phyloP scores from a whole-genome alignment of 108 stramenopile species.

The Chaetoceros muelleri region DNA sequence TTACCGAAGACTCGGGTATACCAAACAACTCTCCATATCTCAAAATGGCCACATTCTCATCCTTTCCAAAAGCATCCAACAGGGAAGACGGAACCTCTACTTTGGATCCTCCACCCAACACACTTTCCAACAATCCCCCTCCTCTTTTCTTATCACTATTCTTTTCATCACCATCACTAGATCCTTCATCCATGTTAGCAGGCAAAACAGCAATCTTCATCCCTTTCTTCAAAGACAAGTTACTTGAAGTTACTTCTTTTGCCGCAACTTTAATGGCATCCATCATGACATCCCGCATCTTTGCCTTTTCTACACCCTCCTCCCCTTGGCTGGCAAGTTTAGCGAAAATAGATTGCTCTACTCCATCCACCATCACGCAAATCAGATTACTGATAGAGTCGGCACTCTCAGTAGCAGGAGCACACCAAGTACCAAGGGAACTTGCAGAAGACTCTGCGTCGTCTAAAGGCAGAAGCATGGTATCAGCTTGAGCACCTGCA shows the following conservation, averaged over 20 bases:
- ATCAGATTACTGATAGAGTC: conserved; percentile 61
- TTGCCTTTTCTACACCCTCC: conserved; percentile 3
- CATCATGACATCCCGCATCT: conserved; percentile 15
- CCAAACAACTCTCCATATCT: conserved; percentile 73
- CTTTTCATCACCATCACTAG: conserved; percentile 18
- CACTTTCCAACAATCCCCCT: conserved; percentile 16
- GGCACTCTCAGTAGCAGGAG: conserved; percentile 25
- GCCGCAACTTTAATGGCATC: conserved; percentile 52
- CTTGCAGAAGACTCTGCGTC: conserved; percentile 16
- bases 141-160: conserved; percentile 13
- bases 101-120: conserved; percentile 27
- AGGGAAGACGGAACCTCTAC: conserved; percentile 33
- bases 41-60: conserved; percentile 11
- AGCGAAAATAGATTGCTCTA: too few relatives aligned
- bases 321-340: conserved; percentile 13
- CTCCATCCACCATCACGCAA: too few relatives aligned
- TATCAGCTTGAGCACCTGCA: conserved; percentile 42
- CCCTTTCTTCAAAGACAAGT: too few relatives aligned
- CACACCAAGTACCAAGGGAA: conserved; percentile 51
- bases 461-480: conserved; percentile 22
- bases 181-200: conserved; percentile 33
- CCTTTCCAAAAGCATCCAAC: conserved; percentile 17
- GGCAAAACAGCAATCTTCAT: conserved; percentile 37
- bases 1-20: conserved; percentile 57
- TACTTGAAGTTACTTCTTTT: conserved; percentile 30